Evolutionary conservation across 2,329 filamentous ascomycete species (phyloP).

Genomic region (Dothiorella sarmentorum): DNA sequence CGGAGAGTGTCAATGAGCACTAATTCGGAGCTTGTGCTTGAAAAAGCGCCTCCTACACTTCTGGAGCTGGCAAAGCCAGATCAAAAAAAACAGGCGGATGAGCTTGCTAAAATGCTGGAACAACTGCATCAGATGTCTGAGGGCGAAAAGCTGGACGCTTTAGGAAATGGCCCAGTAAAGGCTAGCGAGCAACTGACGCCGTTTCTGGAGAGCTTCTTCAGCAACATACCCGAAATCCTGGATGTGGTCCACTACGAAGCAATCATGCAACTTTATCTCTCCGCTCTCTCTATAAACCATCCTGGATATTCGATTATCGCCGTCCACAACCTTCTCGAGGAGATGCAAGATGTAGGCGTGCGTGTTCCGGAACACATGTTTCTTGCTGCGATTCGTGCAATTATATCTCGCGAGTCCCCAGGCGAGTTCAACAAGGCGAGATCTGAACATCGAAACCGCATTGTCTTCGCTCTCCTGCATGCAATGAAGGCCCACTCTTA

Average conservation of each 20-base stretch:
- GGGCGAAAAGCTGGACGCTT: background rate
- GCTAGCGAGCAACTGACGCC: background rate
- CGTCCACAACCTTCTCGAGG: background rate
- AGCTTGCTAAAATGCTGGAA: background rate
- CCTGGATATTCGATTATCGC: background rate
- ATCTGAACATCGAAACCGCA: background rate
- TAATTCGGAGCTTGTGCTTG: background rate
- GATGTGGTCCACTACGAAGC: conserved; percentile 5
- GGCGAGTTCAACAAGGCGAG: background rate
- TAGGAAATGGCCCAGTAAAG: conserved; percentile 4
- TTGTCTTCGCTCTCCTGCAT: conserved; percentile 29
- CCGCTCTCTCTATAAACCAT: background rate
- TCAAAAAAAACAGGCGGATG: background rate
- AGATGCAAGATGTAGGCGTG: conserved; percentile 7
- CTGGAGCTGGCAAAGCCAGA: background rate
- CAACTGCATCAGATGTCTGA: background rate
- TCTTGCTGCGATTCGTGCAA: background rate
- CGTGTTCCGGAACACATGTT: conserved; percentile 10
- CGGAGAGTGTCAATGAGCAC: conserved; percentile 6
- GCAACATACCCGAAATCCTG: conserved; percentile 1
- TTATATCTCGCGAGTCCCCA: background rate
- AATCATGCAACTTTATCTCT: conserved; percentile 2
- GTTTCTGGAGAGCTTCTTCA: conserved; percentile 12
- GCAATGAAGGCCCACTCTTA: conserved; percentile 33
- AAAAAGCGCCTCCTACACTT: background rate